Percentiles rank a stretch among this genome's conserved stretches.
Evolutionary conservation across 2,329 filamentous ascomycete genomes (phyloP).

Genomic region (Xylaria sp.): DNA sequence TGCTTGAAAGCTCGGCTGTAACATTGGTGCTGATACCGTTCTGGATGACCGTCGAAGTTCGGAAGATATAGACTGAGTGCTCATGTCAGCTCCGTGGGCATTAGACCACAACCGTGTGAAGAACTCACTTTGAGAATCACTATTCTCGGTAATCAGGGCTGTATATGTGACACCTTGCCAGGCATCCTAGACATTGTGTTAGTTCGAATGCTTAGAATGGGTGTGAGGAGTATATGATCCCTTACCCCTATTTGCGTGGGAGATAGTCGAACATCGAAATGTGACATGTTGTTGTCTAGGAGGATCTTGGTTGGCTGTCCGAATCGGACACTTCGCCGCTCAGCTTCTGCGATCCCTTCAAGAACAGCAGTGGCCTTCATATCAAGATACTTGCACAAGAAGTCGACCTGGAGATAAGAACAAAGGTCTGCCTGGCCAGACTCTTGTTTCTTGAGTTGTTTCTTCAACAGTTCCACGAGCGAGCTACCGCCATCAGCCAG

Average conservation of each 20-base stretch:
- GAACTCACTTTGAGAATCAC: conserved; percentile 34
- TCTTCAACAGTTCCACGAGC: conserved; percentile 45
- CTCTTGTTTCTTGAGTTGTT: conserved; percentile 45
- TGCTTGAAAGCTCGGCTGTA: conserved; percentile 35
- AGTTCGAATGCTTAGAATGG: not conserved
- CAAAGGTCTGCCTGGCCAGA: conserved; percentile 43
- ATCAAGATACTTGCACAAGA: conserved; percentile 55
- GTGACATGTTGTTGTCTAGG: conserved; percentile 42
- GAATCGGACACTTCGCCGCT: conserved; percentile 63
- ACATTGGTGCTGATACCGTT: conserved; percentile 54
- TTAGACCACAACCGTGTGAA: not conserved
- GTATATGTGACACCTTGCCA: conserved; percentile 36
- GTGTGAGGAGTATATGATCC: conserved; percentile 16
- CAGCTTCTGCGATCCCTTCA: conserved; percentile 61
- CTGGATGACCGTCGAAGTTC: conserved; percentile 45
- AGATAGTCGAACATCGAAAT: conserved; percentile 55
- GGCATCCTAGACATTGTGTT: conserved; percentile 30
- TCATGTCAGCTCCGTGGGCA: not conserved
- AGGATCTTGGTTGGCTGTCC: conserved; percentile 48
- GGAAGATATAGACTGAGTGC: conserved; percentile 53
- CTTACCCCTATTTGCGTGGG: conserved; percentile 34
- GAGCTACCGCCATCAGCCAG: conserved; percentile 41
- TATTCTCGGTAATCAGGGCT: conserved; percentile 38
- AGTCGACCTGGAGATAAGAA: conserved; percentile 56
- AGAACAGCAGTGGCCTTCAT: conserved; percentile 58